Conservation (phyloP, 192 early-diverging fungal genomes). For the Coemansia erecta region DNA sequence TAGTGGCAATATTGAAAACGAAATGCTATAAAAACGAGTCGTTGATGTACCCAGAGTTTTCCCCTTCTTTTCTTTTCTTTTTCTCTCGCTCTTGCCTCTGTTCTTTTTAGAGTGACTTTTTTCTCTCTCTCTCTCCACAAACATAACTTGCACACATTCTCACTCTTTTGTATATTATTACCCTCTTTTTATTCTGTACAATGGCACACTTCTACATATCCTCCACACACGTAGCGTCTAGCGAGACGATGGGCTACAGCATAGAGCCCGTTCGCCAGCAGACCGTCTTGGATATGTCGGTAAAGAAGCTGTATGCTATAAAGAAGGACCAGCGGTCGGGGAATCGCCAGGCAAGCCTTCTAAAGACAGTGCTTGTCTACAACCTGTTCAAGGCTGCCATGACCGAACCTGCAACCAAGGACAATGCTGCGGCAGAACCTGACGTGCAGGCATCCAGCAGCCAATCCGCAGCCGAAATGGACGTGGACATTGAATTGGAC, state of each 20-base stretch:
- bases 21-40: too few relatives aligned
- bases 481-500: neutral
- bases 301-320: conserved; percentile 43
- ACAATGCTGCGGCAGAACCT: neutral
- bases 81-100: too few relatives aligned
- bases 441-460: neutral
- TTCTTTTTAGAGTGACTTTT: too few relatives aligned
- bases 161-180: neutral
- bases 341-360: conserved; percentile 34
- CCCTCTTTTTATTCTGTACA: neutral
- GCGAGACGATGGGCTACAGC: too few relatives aligned
- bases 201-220: conserved; percentile 23
- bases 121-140: neutral
- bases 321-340: conserved; percentile 27
- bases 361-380: conserved; percentile 49
- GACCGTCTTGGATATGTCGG: conserved; percentile 30
- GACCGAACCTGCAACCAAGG: neutral
- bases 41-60: too few relatives aligned
- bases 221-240: neutral
- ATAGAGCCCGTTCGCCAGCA: conserved; percentile 19
- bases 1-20: too few relatives aligned
- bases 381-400: conserved; percentile 39
- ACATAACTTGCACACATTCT: neutral
- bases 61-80: too few relatives aligned
- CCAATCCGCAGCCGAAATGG: neutral